A percentile compares a stretch with the other conserved stretches of the same genome.
These are phyloP conservation scores for Lunularia cruciata DNA, from an alignment of 225 moss, liverwort and hornwort species.

Conservation along the genomic window DNA sequence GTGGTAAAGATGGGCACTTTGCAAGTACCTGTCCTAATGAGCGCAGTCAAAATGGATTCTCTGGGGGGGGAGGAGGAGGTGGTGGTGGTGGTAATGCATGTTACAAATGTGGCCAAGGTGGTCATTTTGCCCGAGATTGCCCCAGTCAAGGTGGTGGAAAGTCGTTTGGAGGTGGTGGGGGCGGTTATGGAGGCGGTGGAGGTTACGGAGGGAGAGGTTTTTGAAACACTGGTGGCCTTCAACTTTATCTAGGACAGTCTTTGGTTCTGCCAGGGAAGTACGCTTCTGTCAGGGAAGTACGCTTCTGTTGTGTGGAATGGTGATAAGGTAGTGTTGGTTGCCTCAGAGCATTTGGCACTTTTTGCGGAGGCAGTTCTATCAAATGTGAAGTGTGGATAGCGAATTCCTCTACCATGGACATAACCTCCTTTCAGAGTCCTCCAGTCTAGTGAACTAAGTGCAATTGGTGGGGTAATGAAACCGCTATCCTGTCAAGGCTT, in stretches of 20 bases:
- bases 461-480: neutral
- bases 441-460: neutral
- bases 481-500: neutral
- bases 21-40: slow-evolving; percentile 67
- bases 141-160: slow-evolving; percentile 50
- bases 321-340: no score
- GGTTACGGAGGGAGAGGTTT: slow-evolving; percentile 47
- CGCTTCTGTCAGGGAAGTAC: no score
- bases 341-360: neutral
- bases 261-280: no score
- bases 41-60: slow-evolving; percentile 42
- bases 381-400: neutral
- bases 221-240: slow-evolving; percentile 5
- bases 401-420: neutral
- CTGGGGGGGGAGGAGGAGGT: slow-evolving; percentile 48
- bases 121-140: slow-evolving; percentile 52
- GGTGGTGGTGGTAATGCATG: slow-evolving; percentile 53
- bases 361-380: neutral
- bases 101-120: slow-evolving; percentile 55
- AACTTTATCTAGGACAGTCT: no score
- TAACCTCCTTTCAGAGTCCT: neutral
- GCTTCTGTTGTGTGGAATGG: neutral
- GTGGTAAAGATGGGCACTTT: slow-evolving; percentile 82
- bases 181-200: slow-evolving; percentile 28
- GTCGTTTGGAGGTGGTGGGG: slow-evolving; percentile 35